Base-by-base conservation (phyloP, 495 filamentous ascomycete genomes). In the Neurospora sp. region DNA sequence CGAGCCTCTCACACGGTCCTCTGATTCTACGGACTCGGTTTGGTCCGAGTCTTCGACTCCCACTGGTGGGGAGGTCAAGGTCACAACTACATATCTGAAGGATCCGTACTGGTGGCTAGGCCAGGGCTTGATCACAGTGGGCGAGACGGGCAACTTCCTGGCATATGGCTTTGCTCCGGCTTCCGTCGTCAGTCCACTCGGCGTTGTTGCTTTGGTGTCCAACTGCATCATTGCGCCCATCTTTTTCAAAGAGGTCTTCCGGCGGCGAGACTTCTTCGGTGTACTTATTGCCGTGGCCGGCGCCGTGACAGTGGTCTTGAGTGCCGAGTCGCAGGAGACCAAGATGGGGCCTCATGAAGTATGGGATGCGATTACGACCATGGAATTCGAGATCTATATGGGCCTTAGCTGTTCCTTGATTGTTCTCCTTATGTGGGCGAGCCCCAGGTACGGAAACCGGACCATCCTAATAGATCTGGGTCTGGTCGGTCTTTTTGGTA, bases 91-190 rank as follows among this genome's bases (percentile, higher is more conserved):
- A 31, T 98, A 98, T 81, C 87, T 99, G 54, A 89, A 89, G 69
- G 97, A 94, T 13, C 94, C 94, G 5, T 97, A 95, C 77, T 99
- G 96, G 96, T 98, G 96, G 96, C 83, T 88, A 70, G 96, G 96
- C 11, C 93, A 98, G 71, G 84, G 93, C 5, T 85, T 99, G 71
- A 98, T 98, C 90, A 92, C 88, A 7, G 82, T 96, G n/a, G 96
- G 96, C 17, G 96, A 99, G 83, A 89, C 90, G 73, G 96, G 96
- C 28, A 99, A 99, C 80, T 99, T 99, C 81, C 86, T 99, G 71
- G 96, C 96, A 5, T 99, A 99, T 79, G 96, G 96, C 13, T 99
- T 99, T 79, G 96, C 96, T n/a, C 94, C 96, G 21, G 96, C 96
- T 4, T 98, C 95, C 15, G 97, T 99, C 74, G 96, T 99, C n/a